Percentiles rank a stretch among this genome's conserved stretches.
Evolutionary conservation across 768 basidiomycete genomes (phyloP).

Genomic region (Auricularia auricula-judae): DNA sequence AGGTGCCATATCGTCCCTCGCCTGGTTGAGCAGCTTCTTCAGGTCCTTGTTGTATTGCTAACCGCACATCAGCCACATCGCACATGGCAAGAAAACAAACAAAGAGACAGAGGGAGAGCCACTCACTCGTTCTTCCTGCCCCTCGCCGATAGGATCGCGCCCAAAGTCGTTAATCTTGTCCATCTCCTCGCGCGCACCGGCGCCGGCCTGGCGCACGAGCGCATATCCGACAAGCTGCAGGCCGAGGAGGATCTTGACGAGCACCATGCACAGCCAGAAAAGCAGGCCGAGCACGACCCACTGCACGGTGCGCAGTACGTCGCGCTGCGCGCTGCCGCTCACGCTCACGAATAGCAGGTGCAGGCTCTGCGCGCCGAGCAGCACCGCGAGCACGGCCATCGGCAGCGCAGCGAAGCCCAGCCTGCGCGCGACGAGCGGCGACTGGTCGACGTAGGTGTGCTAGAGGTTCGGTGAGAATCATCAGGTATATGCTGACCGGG

Average conservation of each 20-base stretch:
- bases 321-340: slow-evolving; percentile 2
- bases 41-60: slow-evolving; percentile 78
- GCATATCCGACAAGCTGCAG: slow-evolving; percentile 81
- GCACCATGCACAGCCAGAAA: slow-evolving; percentile 80
- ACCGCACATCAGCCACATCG: not conserved
- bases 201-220: slow-evolving; percentile 55
- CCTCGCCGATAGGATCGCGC: slow-evolving; percentile 85
- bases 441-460: slow-evolving; percentile 92
- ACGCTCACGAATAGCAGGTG: slow-evolving; percentile 42
- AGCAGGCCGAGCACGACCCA: slow-evolving; percentile 55
- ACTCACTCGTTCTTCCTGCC: slow-evolving; percentile 70
- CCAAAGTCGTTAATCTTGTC: slow-evolving; percentile 82
- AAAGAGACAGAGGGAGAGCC: not conserved
- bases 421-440: slow-evolving; percentile 85
- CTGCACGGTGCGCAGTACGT: slow-evolving; percentile 37
- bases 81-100: not conserved
- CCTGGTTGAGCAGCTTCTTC: slow-evolving; percentile 57
- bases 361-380: slow-evolving; percentile 66
- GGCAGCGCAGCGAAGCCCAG: slow-evolving; percentile 91
- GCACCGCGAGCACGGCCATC: slow-evolving; percentile 69
- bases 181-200: slow-evolving; percentile 60
- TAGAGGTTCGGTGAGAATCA: slow-evolving; percentile 15
- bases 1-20: slow-evolving; percentile 53
- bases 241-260: slow-evolving; percentile 87
- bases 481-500: not conserved